phyloP scores from a whole-genome alignment of 164 flowering plant genomes.

The Tinospora cordifolia region DNA sequence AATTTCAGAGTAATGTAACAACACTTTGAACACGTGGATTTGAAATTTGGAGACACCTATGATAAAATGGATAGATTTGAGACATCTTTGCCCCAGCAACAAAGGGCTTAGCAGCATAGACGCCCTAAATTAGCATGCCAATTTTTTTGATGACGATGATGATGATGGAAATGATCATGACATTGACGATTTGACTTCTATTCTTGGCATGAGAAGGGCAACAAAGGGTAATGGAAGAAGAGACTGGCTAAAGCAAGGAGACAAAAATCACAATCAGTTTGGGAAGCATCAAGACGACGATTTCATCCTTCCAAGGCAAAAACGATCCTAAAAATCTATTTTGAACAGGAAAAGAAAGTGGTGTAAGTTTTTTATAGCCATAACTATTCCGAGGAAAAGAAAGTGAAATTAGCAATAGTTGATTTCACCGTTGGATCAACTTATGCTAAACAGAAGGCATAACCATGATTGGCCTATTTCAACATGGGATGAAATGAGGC shows the following conservation, averaged over 20 bases:
- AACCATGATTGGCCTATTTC: not conserved
- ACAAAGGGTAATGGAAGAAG: not conserved
- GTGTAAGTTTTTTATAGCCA: not conserved
- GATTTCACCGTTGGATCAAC: constrained; percentile 11
- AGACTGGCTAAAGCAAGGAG: not conserved
- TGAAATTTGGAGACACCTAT: no score
- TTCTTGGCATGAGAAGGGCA: no score
- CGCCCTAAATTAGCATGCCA: no score
- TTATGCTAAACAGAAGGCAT: not conserved
- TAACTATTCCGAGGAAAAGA: not conserved
- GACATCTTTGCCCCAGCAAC: no score
- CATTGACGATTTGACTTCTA: no score
- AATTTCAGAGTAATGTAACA: no score
- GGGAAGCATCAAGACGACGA: not conserved
- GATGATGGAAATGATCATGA: no score
- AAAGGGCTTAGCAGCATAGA: no score
- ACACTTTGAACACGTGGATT: no score
- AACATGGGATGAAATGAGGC: constrained; percentile 11
- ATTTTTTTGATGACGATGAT: no score
- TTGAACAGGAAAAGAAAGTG: not conserved
- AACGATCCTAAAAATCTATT: not conserved
- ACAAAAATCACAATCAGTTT: not conserved
- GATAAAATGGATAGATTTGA: no score
- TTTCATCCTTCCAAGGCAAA: not conserved
- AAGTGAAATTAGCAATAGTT: not conserved